Evolutionary conservation across 176 grass and related monocot genomes (phyloP), one percentile per base, ranked within the genome.

Genomic region (Bolboschoenus planiculmis): DNA sequence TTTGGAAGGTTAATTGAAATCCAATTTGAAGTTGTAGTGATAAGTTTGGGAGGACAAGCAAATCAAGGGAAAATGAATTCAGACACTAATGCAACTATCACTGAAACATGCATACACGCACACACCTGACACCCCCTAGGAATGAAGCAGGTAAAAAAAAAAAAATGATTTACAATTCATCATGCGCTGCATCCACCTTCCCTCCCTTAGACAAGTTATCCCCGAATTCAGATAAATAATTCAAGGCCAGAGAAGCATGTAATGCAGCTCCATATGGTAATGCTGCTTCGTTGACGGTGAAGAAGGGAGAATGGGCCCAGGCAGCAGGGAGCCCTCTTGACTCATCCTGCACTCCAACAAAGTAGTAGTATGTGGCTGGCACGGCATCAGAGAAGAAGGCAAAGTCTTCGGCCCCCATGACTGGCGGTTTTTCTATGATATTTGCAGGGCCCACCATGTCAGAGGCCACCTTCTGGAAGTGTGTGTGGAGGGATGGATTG

Each of bases 391-490:
- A 61, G 10, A 90, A 97, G 86, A 94, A 97, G 10, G 95, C 31
- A 0, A 97, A 97, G 87, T 97, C 95, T 75, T 97, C 95, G 0
- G 90, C 80, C 14, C 90, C 95, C 95, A 94, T 97, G 18, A 90
- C 42, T 0, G 95, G 95, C 37, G 89, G 78, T 65, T 10, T 85
- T 31, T 97, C 95, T 66, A 80, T 88, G 23, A 97, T 90, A 10
- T 90, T 92, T 83, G 78, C 84, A 11, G 85, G 24, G 10, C 95
- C 90, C 54, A 92, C 86, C 53, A 97, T 86, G 11, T 92, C 86
- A 0, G 53, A 42, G 5, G 90, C 90, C 43, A 92, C 85, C 78
- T 89, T 97, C 53, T 56, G 36, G 16, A 97, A 97, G 71, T 89
- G 85, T 55, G 87, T 56, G 2, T 97, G 92, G 34, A 97, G 90